Percentiles rank a stretch among this genome's conserved stretches.
Conservation (phyloP, 2,329 filamentous ascomycete genomes). For the Claviceps arundinis region DNA sequence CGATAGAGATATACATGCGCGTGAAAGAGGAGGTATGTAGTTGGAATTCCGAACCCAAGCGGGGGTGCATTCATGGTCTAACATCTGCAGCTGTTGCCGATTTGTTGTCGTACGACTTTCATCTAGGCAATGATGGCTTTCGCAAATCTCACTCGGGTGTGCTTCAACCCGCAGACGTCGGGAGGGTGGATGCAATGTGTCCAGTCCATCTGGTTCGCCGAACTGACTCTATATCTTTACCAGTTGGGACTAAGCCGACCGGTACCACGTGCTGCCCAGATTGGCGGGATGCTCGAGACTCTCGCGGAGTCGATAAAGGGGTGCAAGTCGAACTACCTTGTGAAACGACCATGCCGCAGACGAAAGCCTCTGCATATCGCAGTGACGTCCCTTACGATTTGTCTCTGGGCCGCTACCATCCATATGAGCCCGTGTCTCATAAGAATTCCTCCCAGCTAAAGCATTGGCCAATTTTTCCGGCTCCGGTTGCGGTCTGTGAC, state of each 20-base stretch:
- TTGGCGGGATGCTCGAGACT: background rate
- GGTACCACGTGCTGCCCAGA: background rate
- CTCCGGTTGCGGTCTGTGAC: background rate
- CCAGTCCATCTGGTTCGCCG: too few species aligned
- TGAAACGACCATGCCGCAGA: background rate
- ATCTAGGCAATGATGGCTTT: background rate
- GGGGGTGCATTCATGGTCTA: background rate
- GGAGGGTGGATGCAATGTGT: too few species aligned
- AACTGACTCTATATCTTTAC: too few species aligned
- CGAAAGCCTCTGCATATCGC: background rate
- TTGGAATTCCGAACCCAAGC: background rate
- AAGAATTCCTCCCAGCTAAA: background rate
- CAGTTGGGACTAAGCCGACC: background rate
- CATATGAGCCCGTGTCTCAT: background rate
- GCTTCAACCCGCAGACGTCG: background rate
- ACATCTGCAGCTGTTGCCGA: background rate
- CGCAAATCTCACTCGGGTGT: background rate
- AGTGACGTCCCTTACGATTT: background rate
- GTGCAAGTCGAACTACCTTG: background rate
- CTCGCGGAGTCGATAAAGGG: background rate
- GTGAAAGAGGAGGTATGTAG: background rate
- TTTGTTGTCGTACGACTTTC: constrained; percentile 3
- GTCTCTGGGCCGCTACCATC: background rate
- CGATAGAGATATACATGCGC: background rate
- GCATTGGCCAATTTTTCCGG: background rate